A percentile compares a stretch with the other conserved stretches of the same genome.
phyloP scores from a whole-genome alignment of 1,284 basidiomycete species.

The Ustilago sp. region DNA sequence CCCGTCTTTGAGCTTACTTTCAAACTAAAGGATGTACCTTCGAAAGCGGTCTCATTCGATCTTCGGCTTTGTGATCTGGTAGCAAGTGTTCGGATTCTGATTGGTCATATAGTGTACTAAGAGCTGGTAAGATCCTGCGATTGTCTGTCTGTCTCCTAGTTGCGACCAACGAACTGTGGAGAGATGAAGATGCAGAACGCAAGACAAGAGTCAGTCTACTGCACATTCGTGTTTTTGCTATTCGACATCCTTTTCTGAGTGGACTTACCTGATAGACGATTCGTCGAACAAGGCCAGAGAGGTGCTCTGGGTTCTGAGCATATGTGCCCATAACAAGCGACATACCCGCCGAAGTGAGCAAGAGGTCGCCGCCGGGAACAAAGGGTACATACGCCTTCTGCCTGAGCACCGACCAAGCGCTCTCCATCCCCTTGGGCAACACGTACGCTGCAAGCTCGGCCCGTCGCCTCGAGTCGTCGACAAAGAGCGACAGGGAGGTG shows the following conservation, averaged over 20 bases:
- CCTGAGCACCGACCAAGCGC: constrained; percentile 81
- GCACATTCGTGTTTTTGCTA: no score
- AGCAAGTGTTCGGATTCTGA: neutral
- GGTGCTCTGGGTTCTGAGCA: constrained; percentile 87
- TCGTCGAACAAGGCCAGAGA: constrained; percentile 86
- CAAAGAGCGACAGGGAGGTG: constrained; percentile 82
- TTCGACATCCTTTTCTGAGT: neutral
- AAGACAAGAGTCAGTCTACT: neutral
- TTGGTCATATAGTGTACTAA: neutral
- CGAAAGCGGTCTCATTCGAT: neutral
- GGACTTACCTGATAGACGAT: constrained; percentile 80
- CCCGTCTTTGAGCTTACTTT: neutral
- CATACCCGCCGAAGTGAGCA: constrained; percentile 80
- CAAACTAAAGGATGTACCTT: neutral
- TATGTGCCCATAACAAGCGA: constrained; percentile 88
- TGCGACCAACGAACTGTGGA: constrained; percentile 56
- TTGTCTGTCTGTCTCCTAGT: constrained; percentile 24
- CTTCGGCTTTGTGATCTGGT: neutral
- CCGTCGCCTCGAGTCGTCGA: constrained; percentile 85
- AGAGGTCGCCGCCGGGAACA: constrained; percentile 76
- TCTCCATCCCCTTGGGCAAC: constrained; percentile 80
- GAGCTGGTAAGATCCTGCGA: neutral
- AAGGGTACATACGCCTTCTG: constrained; percentile 81
- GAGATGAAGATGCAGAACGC: neutral
- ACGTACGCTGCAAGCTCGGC: constrained; percentile 94